Base-by-base conservation (phyloP, 1,284 basidiomycete genomes). In the Malassezia brasiliensis region DNA sequence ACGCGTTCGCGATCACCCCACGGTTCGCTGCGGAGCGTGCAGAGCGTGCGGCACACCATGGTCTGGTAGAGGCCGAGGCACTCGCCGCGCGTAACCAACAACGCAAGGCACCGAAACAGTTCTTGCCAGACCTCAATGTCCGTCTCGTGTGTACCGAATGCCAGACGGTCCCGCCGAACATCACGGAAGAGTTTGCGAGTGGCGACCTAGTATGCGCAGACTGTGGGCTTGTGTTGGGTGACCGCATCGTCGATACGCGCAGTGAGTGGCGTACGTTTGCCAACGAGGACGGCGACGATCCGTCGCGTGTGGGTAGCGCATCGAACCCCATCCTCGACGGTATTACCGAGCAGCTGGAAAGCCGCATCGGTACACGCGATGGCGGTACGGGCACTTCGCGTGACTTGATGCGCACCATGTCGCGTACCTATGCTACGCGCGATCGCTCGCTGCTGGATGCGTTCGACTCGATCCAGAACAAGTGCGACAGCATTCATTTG, bases 251-350 rank as follows among this genome's bases (percentile, higher is more conserved):
- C 41, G 94, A 99, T 77, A 98, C 94, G 30, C 81, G 94, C 70
- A 91, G 88, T 77, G 94, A 99, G 84, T 99, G 77, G 69, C 81
- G 96, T 85, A 98, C 94, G 55, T 99, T 99, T 77, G 94, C 94
- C 65, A 94, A 99, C 76, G 93, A 96, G 78, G 77, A 78, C 34
- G 91, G 93, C 59, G 94, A 98, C 76, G 94, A 98, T 76, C 93
- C 93, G 55, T 98, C 93, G 67, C 94, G 94, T 87, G 94, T 99
- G 64, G 94, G 94, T 79, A 90, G 89, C 52, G 89, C 90, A 37
- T 84, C 85, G 38, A 90, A 96, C 75, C 90, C 91, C 50, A 79
- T 96, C 28, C 81, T 96, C 77, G 77, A 81, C 39, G 91, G 96
- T 73, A 88, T 88, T 46, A 86, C 90, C 67, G 90, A 93, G 74